Conservation (phyloP, 306 rosid genomes). For the Ceratonia siliqua region DNA sequence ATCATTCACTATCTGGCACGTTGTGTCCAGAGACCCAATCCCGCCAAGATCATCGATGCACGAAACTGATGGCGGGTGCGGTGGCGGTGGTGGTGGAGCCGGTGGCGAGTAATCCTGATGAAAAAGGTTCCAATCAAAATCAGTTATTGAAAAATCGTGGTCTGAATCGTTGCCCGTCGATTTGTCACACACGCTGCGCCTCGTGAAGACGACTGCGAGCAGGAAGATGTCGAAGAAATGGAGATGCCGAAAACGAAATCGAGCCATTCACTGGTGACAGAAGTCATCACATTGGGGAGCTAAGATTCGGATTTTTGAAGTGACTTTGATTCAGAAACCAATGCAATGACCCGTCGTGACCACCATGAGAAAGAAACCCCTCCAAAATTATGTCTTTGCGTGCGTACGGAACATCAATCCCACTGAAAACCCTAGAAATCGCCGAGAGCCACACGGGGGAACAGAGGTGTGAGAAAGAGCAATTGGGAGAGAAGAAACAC, state of each 20-base stretch:
- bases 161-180: slow-evolving; percentile 37
- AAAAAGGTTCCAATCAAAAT: slow-evolving; percentile 65
- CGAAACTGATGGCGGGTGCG: slow-evolving; percentile 90
- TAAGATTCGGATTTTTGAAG: slow-evolving; percentile 36
- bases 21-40: slow-evolving; percentile 79
- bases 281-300: slow-evolving; percentile 65
- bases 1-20: slow-evolving; percentile 80
- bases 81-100: slow-evolving; percentile 98
- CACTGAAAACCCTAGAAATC: slow-evolving; percentile 68
- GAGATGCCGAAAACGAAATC: slow-evolving; percentile 55
- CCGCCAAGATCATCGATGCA: slow-evolving; percentile 89
- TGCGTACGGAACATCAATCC: slow-evolving; percentile 15
- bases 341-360: slow-evolving; percentile 35
- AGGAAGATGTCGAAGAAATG: slow-evolving; percentile 37
- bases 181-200: slow-evolving; percentile 26
- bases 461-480: slow-evolving; percentile 32
- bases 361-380: slow-evolving; percentile 23
- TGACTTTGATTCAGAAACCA: slow-evolving; percentile 40
- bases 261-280: slow-evolving; percentile 79
- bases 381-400: slow-evolving; percentile 7
- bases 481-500: slow-evolving; percentile 31
- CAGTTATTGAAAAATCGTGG: slow-evolving; percentile 48
- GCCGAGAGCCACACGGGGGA: slow-evolving; percentile 37
- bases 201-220: slow-evolving; percentile 33
- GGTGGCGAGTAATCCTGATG: slow-evolving; percentile 98